Evolutionary conservation across 345 rosid species (phyloP), one percentile per base, ranked within the genome.

Genomic region (Hevea brasiliensis): DNA sequence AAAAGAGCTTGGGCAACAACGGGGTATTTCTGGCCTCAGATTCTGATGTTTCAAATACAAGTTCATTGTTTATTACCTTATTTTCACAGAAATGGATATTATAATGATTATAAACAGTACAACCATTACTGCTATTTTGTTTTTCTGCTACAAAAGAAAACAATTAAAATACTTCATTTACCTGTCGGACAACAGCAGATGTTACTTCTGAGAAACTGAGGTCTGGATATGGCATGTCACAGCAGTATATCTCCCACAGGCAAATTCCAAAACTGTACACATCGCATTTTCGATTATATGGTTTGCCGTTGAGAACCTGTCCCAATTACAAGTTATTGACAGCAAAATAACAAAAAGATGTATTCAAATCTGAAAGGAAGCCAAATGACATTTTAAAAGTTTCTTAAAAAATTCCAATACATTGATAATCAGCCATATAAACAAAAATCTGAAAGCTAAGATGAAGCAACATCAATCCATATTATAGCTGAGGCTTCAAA

Each of bases 201-300:
- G 82, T 81, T 40, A 81, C 67, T 68, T 81, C 82, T 50, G 85
- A 75, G 77, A 81, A 78, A 42, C 82, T 81, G 29, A 81, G 84
- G 48, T 81, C 81, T 9, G 81, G 81, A 68, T 81, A 78, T 20
- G 84, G 84, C 81, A 78, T 78, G 71, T 81, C 81, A 50, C 84
- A 81, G 76, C 84, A 81, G 66, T 81, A 81, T 59, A 81, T 81
- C 81, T 81, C 84, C 84, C 84, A 81, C 59, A 81, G 65, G 74
- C 84, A 81, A 64, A 81, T 81, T 11, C 84, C 81, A 53, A 77
- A 81, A 59, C 84, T 81, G 71, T 81, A 81, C 51, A 81, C 84
- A 27, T 81, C 84, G 7, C 84, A 81, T 63, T 81, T 81, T 68
- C 84, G 78, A 8, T 81, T 74, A 40, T 78, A 78, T 40, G 84